These are phyloP conservation scores for Blastocystis sp. DNA, from an alignment of 352 stramenopile species.

Conservation along the genomic window DNA sequence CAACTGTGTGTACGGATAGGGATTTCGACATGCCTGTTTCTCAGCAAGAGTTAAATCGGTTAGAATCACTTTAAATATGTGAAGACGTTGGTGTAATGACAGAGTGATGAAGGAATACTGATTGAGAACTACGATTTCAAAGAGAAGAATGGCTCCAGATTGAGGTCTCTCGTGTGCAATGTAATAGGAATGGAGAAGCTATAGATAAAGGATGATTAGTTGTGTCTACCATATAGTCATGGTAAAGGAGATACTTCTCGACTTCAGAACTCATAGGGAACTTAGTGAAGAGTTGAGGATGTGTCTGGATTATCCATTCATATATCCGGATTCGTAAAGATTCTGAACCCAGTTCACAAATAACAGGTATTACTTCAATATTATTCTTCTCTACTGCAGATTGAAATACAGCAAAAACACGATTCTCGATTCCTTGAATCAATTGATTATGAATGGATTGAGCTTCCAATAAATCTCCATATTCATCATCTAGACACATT, in stretches of 20 bases:
- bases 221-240: neutral
- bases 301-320: neutral
- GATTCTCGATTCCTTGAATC: no score
- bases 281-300: neutral
- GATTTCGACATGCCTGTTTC: neutral
- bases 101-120: neutral
- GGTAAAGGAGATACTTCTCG: neutral
- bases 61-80: neutral
- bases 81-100: neutral
- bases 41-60: neutral
- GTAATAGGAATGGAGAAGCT: neutral
- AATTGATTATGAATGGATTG: no score
- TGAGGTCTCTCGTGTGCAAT: neutral
- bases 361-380: neutral
- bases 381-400: neutral
- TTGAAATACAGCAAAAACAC: no score
- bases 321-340: neutral
- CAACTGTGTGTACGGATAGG: slow-evolving; percentile 10
- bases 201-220: neutral
- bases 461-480: no score
- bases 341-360: neutral
- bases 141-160: neutral
- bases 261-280: neutral
- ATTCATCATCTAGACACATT: neutral
- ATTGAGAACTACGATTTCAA: neutral